Percentiles rank a stretch among this genome's conserved stretches.
Conservation (phyloP, 1,284 basidiomycete species). For the Irpex rosettiformis region DNA sequence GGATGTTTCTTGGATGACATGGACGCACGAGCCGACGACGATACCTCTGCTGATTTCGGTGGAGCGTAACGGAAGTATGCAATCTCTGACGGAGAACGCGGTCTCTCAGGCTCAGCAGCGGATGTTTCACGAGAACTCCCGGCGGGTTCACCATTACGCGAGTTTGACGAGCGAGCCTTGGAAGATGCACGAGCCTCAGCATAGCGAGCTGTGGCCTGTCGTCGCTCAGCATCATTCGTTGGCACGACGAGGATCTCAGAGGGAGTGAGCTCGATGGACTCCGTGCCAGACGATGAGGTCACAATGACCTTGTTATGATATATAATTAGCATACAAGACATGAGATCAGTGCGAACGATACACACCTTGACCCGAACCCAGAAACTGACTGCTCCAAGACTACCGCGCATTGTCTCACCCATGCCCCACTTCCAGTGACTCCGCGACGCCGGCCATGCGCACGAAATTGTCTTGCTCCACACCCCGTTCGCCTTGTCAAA, state of each 20-base stretch:
- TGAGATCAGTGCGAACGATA: no score
- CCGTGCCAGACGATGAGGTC: conserved; percentile 49
- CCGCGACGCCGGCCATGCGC: conserved; percentile 70
- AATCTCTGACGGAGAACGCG: not conserved
- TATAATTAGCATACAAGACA: conserved; percentile 7
- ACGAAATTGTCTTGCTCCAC: conserved; percentile 59
- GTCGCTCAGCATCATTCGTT: conserved; percentile 66
- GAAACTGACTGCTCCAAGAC: conserved; percentile 65
- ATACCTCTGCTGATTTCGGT: conserved; percentile 1
- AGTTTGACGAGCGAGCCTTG: conserved; percentile 6
- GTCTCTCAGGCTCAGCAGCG: not conserved
- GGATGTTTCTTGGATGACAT: not conserved
- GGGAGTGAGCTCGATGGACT: conserved; percentile 65
- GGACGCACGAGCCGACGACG: conserved; percentile 1
- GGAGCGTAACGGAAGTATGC: not conserved
- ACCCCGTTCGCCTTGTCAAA: conserved; percentile 47
- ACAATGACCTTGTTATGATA: conserved; percentile 45
- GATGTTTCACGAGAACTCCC: not conserved
- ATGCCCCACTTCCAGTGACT: conserved; percentile 70
- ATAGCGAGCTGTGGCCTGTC: conserved; percentile 61
- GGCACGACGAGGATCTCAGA: conserved; percentile 62
- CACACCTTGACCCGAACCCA: conserved; percentile 66
- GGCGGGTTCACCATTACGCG: conserved; percentile 1
- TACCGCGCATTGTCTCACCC: conserved; percentile 69
- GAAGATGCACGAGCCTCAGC: conserved; percentile 32